A percentile compares a stretch with the other conserved stretches of the same genome.
These are phyloP conservation scores for Alternaria viburni DNA, from an alignment of 2,329 filamentous ascomycete species.

Conservation along the genomic window DNA sequence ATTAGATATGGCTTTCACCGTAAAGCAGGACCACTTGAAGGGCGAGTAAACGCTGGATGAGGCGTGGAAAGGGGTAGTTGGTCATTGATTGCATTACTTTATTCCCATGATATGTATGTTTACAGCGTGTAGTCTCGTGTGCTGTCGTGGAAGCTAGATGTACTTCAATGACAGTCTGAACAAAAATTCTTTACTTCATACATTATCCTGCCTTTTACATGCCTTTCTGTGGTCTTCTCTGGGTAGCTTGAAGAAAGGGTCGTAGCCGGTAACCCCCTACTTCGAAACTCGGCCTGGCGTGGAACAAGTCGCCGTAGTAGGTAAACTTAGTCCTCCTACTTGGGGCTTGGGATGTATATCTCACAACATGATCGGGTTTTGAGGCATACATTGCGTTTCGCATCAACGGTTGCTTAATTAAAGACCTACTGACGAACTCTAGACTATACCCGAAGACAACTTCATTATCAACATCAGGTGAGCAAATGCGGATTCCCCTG, in stretches of 20 bases:
- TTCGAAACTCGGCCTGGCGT: too few species aligned
- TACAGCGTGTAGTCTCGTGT: constrained; percentile 40
- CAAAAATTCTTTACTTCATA: background rate
- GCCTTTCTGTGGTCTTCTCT: background rate
- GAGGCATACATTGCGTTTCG: background rate
- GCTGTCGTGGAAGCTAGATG: background rate
- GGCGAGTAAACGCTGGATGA: constrained; percentile 57
- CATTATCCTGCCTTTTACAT: background rate
- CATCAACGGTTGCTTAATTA: too few species aligned
- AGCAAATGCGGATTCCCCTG: background rate
- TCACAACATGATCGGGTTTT: background rate
- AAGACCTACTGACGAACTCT: too few species aligned
- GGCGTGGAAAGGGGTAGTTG: background rate
- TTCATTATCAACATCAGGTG: background rate
- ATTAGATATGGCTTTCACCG: constrained; percentile 67
- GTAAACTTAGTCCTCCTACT: too few species aligned
- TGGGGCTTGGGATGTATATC: background rate
- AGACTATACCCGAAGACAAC: background rate
- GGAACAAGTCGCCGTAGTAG: too few species aligned
- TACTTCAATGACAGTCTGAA: background rate
- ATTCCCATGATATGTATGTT: constrained; percentile 34
- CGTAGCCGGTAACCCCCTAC: too few species aligned
- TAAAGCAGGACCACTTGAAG: constrained; percentile 71
- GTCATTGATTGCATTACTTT: constrained; percentile 22
- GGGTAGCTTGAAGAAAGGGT: too few species aligned